Evolutionary conservation across 768 basidiomycete species (phyloP), one percentile per base, ranked within the genome.

Genomic region (Suillus lakei): DNA sequence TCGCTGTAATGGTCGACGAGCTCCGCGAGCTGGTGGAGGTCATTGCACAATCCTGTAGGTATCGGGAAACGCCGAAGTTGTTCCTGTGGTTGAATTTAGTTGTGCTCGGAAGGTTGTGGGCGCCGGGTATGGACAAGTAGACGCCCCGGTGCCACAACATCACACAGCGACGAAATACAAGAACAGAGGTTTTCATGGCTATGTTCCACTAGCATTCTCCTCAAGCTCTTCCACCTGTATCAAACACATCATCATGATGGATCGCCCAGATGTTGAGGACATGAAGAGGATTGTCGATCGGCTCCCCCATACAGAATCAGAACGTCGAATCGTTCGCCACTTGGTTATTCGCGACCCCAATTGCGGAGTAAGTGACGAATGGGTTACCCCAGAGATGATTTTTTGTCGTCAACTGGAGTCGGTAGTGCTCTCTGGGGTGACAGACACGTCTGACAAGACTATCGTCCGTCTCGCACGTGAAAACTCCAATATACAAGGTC

Each of bases 391-490:
- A 7, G 83, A 90, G 32, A 77, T 96, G 60, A 73, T 79, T 2
- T 76, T 79, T 54, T 91, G 90, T 75, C 86, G 88, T 16, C 85
- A 88, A 64, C 81, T 96, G 55, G 85, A 90, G 73, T 86, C 88
- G 5, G 84, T 89, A 28, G 84, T 87, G 55, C 81, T 96, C n/a
- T 85, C 85, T 16, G 89, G 89, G n/a, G 83, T 91, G 16, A 81
- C 82, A 61, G 85, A 88, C 66, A 83, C 87, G 18, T 87, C 89
- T 32, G 92, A 96, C 81, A 82, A 83, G 67, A 88, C 92, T 8
- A 75, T 96, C 51, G 80, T 86, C 44, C 76, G 83, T 21, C 82
- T 96, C 48, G 89, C 91, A 10, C 77, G 80, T 64, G 83, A 80
- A 54, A 91, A 93, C 44, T 78, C 80, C 21, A 86, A 88, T 63